Evolutionary conservation across 768 basidiomycete species (phyloP), one percentile per base, ranked within the genome.

Genomic region (Leccinum barrowsii): DNA sequence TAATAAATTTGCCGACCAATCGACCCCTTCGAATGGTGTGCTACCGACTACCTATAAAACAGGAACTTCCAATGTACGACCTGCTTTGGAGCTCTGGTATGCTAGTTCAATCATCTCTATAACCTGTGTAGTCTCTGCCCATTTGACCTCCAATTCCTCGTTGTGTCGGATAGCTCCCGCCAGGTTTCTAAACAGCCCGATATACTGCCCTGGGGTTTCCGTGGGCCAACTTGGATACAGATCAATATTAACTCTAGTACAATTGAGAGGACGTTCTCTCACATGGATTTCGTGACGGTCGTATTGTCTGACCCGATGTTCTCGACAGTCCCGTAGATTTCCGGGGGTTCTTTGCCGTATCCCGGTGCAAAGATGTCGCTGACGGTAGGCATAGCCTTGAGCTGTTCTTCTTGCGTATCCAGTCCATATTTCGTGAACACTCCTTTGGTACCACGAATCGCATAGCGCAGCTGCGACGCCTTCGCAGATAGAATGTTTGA

Each of bases 41-140:
- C 52, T 19, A 50, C 52, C n/a, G 13, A 7, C 47, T 24, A 24
- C 22, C 7, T 24, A 67, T 42, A 67, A 40, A 46, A 11, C 19
- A 44, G 63, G 63, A 24, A 78, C 70, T 15, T 67, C 65, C 19
- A 82, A 50, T 1, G 80, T 83, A 54, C 73, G 70, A 15, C 85
- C 85, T 67, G 89, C 84, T 61, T 73, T 79, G 13, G 87, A 81
- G 62, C 88, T 89, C 72, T 81, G 72, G 67, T 83, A 77, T 7
- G 87, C 89, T 10, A 89, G 76, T 72, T 93, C 89, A 64, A 93
- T 83, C 68, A 94, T 78, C 74, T 89, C 82, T 62, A 94, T 84
- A 8, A 89, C 87, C 7, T 78, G 72, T 8, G 82, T 81, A 0
- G 89, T 85, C 68, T 93, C 85, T 63, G 84, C 82, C 80, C 90